Evolutionary conservation across 2,329 filamentous ascomycete species (phyloP).

Genomic region (Aspergillus tamarii): DNA sequence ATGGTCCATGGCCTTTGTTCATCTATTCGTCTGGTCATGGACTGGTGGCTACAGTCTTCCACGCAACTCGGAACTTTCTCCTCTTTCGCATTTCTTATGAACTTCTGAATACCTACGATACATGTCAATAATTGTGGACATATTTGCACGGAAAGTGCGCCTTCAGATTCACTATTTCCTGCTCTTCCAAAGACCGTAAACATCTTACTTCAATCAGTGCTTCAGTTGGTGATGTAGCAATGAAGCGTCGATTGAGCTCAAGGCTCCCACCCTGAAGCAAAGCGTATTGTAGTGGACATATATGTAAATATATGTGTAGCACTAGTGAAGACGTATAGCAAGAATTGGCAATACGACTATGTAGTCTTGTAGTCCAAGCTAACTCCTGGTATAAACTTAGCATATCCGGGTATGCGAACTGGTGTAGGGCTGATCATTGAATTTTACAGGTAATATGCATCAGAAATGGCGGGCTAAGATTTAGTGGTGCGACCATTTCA

Average conservation of each 20-base stretch:
- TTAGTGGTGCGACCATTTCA: slow-evolving; percentile 7
- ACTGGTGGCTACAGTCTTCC: slow-evolving; percentile 22
- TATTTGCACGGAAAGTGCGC: background rate
- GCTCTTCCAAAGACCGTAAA: background rate
- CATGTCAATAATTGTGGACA: slow-evolving; percentile 1
- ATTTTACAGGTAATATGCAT: slow-evolving; percentile 1
- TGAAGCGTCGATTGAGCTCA: background rate
- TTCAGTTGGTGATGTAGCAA: background rate
- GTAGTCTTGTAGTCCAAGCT: background rate
- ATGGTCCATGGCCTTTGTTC: slow-evolving; percentile 15
- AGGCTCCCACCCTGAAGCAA: background rate
- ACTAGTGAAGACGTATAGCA: background rate
- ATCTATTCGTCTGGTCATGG: slow-evolving; percentile 12
- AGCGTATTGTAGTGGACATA: background rate
- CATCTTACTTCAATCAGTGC: background rate
- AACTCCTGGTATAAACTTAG: background rate
- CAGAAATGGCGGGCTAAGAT: background rate
- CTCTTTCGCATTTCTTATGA: background rate
- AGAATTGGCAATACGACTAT: background rate
- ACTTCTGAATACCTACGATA: slow-evolving; percentile 4
- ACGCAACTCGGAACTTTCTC: slow-evolving; percentile 8
- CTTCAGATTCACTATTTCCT: background rate
- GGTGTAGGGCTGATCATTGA: background rate
- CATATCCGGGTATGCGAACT: background rate
- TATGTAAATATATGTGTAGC: background rate